phyloP scores from a whole-genome alignment of 2,329 filamentous ascomycete genomes.

The Pyrenophora seminiperda region DNA sequence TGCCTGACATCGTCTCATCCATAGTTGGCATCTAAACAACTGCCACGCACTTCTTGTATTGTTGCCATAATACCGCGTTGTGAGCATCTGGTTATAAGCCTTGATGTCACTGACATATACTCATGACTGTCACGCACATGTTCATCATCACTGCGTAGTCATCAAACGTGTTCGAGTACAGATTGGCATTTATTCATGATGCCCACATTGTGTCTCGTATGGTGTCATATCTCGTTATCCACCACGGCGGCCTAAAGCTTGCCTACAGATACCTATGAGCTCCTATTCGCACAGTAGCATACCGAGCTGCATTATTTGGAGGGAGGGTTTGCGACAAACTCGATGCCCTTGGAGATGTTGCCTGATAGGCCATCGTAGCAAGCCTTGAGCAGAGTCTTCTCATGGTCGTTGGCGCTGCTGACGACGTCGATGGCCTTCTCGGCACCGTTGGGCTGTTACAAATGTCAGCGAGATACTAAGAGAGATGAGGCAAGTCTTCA shows the following conservation, averaged over 20 bases:
- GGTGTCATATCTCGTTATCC: conserved; percentile 19
- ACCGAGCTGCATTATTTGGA: conserved; percentile 37
- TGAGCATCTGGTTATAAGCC: too few relatives aligned
- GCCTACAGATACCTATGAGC: conserved; percentile 20
- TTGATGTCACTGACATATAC: too few relatives aligned
- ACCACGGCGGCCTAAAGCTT: conserved; percentile 22
- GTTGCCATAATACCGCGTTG: too few relatives aligned
- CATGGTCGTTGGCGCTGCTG: conserved; percentile 76
- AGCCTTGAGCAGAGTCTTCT: conserved; percentile 83
- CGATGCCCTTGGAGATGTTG: conserved; percentile 93
- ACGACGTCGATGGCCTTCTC: conserved; percentile 86
- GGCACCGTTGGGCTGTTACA: conserved; percentile 72
- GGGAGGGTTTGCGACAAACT: conserved; percentile 84
- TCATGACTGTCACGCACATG: too few relatives aligned
- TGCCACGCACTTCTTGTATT: too few relatives aligned
- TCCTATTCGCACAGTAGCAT: neutral
- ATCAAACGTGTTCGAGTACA: neutral
- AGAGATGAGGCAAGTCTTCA: conserved; percentile 23
- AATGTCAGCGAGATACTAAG: conserved; percentile 21
- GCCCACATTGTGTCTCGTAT: conserved; percentile 16
- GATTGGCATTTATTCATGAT: conserved; percentile 11
- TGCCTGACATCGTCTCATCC: too few relatives aligned
- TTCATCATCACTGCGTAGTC: too few relatives aligned
- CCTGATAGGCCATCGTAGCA: conserved; percentile 79
- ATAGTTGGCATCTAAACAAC: too few relatives aligned